Evolutionary conservation across 176 grass and related monocot genomes (phyloP).

Genomic region (Avena sativa): DNA sequence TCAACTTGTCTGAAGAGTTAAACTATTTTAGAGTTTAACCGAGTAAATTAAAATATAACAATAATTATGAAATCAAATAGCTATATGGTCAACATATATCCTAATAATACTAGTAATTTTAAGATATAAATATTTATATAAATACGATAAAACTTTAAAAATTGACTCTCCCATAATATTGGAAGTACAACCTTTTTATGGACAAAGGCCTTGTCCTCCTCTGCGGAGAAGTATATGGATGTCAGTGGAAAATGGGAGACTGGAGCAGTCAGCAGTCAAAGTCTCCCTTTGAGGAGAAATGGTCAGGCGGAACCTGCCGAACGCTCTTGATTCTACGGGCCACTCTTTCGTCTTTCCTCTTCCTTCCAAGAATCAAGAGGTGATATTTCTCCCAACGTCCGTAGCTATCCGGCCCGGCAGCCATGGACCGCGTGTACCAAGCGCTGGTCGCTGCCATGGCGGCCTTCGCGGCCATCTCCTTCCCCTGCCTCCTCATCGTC

Average conservation of each 20-base stretch:
- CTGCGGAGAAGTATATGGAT: neutral
- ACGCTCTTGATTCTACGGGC: slow-evolving; percentile 30
- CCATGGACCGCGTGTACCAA: slow-evolving; percentile 53
- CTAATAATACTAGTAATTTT: no score
- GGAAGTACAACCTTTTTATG: no score
- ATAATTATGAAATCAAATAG: no score
- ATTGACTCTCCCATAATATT: no score
- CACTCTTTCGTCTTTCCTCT: slow-evolving; percentile 6
- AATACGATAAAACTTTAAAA: no score
- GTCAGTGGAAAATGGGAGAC: neutral
- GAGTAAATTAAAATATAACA: no score
- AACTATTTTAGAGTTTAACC: no score
- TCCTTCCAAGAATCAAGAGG: neutral
- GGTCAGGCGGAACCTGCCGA: slow-evolving; percentile 29
- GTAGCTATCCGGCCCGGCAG: neutral
- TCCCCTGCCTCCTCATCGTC: slow-evolving; percentile 49
- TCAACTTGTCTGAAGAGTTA: no score
- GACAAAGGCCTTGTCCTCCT: neutral
- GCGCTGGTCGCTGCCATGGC: slow-evolving; percentile 45
- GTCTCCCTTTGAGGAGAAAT: slow-evolving; percentile 2
- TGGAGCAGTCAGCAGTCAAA: slow-evolving; percentile 14
- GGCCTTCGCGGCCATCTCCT: slow-evolving; percentile 41
- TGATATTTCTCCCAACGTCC: neutral
- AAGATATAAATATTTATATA: no score
- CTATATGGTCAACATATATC: no score